Evolutionary conservation across 1,284 basidiomycete species (phyloP), one percentile per base, ranked within the genome.

Genomic region (Fistulinella cinereoalba): DNA sequence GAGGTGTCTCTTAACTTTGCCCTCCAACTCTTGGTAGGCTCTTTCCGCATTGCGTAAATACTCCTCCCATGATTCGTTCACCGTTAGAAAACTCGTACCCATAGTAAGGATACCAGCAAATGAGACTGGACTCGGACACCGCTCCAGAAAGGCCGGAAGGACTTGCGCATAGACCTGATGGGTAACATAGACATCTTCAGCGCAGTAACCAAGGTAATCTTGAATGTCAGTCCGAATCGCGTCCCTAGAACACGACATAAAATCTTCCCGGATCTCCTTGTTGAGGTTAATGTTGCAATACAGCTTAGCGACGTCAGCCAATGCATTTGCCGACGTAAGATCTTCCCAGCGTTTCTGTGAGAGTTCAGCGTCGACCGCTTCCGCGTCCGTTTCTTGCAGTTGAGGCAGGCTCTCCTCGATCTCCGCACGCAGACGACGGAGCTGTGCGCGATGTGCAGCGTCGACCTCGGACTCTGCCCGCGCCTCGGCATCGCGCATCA

Each of bases 101-200:
- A 99, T 97, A 1, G 83, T 84, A 40, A 97, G 71, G 16, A 97
- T 80, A 9, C 97, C 96, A 0, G 94, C 88, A 60, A 97, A 95
- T 2, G 92, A 91, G 1, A 92, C 94, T 0, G 96, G 96, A 66
- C 90, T 92, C 0, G 95, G 94, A 64, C 96, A 99, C 1, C 83
- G 82, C 18, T 74, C 62, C 32, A 92, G 74, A 64, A 97, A 99
- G 0, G 83, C 76, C 1, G 95, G 92, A n/a, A 97, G 79, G 8
- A 90, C 87, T 49, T 82, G 79, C 19, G 74, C 60, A 65, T 85
- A 97, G 9, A 99, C 92, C 12, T 81, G 74, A 57, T 95, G 88
- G 0, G 97, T 99, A 39, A 88, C 82, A 21, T 72, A 68, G 15
- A 97, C 94, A 65, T 99, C 97, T 8, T 71, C 75, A 0, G 88